A percentile compares a stretch with the other conserved stretches of the same genome.
Conservation (phyloP, 2,329 filamentous ascomycete species). For the Paecilomyces sp. region DNA sequence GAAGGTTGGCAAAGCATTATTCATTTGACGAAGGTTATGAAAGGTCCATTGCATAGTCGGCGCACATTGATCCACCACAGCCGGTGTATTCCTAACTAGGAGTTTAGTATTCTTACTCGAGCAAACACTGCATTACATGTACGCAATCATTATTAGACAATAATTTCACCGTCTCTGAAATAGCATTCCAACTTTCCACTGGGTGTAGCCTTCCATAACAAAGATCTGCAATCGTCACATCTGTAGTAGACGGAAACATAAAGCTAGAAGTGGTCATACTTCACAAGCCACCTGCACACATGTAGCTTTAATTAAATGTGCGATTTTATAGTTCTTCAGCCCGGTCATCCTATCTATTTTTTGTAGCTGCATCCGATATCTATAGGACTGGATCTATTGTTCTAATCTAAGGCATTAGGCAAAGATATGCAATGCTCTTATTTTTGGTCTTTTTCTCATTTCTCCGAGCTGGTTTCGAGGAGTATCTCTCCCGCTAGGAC, state of each 20-base stretch:
- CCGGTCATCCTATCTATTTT: background rate
- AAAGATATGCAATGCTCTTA: background rate
- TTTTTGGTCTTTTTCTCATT: background rate
- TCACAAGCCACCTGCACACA: too few relatives aligned
- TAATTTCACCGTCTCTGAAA: too few relatives aligned
- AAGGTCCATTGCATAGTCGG: background rate
- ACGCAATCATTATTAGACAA: too few relatives aligned
- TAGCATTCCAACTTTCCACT: too few relatives aligned
- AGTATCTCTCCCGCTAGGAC: background rate
- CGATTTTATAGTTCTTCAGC: background rate
- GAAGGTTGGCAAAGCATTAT: constrained; percentile 17
- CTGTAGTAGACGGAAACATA: too few relatives aligned
- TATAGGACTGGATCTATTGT: background rate
- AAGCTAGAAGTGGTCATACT: too few relatives aligned
- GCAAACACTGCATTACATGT: background rate
- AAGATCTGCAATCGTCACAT: too few relatives aligned
- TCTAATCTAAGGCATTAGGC: background rate
- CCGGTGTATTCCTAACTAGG: background rate
- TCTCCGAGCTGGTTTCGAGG: background rate
- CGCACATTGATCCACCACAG: background rate
- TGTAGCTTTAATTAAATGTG: too few relatives aligned
- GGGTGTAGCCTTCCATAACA: too few relatives aligned
- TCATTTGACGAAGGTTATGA: constrained; percentile 11
- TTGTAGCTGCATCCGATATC: background rate
- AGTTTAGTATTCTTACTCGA: background rate